phyloP scores from a whole-genome alignment of 2,329 filamentous ascomycete genomes.

The Clarireedia monteithiana region DNA sequence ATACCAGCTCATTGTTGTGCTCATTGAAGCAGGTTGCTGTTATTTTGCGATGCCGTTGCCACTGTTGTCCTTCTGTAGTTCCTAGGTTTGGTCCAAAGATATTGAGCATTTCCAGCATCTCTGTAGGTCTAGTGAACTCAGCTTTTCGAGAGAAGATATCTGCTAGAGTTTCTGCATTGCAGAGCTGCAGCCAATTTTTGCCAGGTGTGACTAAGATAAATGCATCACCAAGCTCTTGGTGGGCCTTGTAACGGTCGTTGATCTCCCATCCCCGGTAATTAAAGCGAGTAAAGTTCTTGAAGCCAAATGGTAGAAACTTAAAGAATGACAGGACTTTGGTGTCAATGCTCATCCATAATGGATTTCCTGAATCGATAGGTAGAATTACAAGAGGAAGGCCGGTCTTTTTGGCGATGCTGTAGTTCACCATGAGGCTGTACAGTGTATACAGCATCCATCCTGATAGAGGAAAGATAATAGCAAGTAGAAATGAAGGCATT shows the following conservation, averaged over 20 bases:
- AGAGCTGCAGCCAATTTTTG: conserved; percentile 5
- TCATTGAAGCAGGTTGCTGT: conserved; percentile 4
- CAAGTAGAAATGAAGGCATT: not conserved
- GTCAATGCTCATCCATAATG: conserved; percentile 1
- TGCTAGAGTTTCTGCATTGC: not conserved
- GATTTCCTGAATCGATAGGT: conserved; percentile 1
- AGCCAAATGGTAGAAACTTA: not conserved
- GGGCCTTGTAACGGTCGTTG: conserved; percentile 1
- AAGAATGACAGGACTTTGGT: conserved; percentile 1
- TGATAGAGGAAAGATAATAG: not conserved
- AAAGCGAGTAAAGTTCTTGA: conserved; percentile 8
- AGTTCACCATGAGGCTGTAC: not conserved
- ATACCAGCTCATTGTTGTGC: not conserved
- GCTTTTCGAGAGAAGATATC: not conserved
- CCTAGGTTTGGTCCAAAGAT: conserved; percentile 2
- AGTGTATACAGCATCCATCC: not conserved
- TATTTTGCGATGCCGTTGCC: conserved; percentile 6
- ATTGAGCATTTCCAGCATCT: conserved; percentile 4
- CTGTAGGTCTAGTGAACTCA: not conserved
- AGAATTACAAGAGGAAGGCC: conserved; percentile 1
- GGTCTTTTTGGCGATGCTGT: not conserved
- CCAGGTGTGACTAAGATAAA: conserved; percentile 5
- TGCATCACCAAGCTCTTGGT: conserved; percentile 4
- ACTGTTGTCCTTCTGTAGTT: conserved; percentile 4
- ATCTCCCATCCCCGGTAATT: conserved; percentile 7